phyloP scores from a whole-genome alignment of 495 filamentous ascomycete genomes.

The Aspergillus panamensis region DNA sequence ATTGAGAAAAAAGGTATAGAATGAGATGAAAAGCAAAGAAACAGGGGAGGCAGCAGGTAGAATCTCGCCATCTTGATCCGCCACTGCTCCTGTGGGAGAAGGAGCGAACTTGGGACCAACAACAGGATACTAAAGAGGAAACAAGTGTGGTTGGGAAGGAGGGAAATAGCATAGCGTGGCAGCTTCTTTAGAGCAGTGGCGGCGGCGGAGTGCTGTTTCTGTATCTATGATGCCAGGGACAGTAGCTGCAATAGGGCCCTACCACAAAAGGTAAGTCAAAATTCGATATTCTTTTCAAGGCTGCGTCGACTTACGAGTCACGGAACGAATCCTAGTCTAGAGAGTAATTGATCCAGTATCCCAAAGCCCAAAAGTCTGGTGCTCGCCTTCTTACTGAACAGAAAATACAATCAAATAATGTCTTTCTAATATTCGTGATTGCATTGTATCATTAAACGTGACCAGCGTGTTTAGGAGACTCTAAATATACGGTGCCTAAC shows the following conservation, averaged over 20 bases:
- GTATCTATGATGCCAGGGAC: background rate
- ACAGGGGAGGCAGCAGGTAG: background rate
- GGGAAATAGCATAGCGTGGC: background rate
- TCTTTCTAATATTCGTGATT: conserved; percentile 1
- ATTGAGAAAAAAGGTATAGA: conserved; percentile 2
- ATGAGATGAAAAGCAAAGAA: conserved; percentile 10
- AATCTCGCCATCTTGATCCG: background rate
- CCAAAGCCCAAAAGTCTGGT: background rate
- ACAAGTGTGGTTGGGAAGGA: background rate
- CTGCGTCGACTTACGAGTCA: too few relatives aligned
- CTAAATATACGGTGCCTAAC: conserved; percentile 2
- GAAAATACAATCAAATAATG: background rate
- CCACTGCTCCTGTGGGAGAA: background rate
- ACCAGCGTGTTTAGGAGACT: conserved; percentile 5
- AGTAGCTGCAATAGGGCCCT: too few relatives aligned
- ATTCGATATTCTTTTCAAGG: too few relatives aligned
- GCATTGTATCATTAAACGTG: conserved; percentile 12
- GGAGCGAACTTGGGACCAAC: background rate
- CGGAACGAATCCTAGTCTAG: too few relatives aligned
- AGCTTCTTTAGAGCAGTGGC: background rate
- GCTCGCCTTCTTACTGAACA: background rate
- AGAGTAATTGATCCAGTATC: too few relatives aligned
- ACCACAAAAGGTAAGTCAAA: too few relatives aligned
- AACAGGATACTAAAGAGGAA: background rate
- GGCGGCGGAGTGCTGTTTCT: background rate